phyloP scores from a whole-genome alignment of 352 stramenopile species.

The Globisporangium carolinianum region DNA sequence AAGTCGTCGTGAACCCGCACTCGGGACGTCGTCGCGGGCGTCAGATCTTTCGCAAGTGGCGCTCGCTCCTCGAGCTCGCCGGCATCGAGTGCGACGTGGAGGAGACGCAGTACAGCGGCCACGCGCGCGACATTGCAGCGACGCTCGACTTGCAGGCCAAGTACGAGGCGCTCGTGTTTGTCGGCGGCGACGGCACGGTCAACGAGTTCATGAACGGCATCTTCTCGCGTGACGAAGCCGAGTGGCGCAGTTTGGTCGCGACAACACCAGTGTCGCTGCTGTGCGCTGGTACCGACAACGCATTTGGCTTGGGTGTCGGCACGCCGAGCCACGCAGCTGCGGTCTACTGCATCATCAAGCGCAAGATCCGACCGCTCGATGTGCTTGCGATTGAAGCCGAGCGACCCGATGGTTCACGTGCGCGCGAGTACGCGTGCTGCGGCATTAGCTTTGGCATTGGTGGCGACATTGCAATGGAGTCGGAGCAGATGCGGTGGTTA shows the following conservation, averaged over 20 bases:
- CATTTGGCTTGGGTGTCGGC: constrained; percentile 67
- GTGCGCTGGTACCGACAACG: constrained; percentile 67
- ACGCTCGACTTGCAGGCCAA: constrained; percentile 44
- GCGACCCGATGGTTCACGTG: constrained; percentile 34
- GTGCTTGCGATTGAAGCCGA: constrained; percentile 52
- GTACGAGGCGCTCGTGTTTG: constrained; percentile 75
- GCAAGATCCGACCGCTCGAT: constrained; percentile 73
- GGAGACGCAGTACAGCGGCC: constrained; percentile 62
- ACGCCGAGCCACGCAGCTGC: constrained; percentile 55
- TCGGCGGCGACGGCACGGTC: constrained; percentile 71
- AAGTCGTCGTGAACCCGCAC: constrained; percentile 76
- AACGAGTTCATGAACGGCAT: constrained; percentile 85
- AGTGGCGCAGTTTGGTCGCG: constrained; percentile 66
- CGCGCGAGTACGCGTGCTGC: constrained; percentile 66
- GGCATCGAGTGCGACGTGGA: constrained; percentile 72
- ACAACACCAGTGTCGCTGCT: constrained; percentile 69
- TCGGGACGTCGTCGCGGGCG: constrained; percentile 51
- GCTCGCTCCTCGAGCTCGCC: constrained; percentile 46
- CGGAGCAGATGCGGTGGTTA: constrained; percentile 59
- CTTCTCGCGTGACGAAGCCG: constrained; percentile 55
- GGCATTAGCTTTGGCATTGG: constrained; percentile 70
- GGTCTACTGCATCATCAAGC: constrained; percentile 77
- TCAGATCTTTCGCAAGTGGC: constrained; percentile 58
- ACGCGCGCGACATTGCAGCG: constrained; percentile 67
- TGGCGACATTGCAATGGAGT: constrained; percentile 69